These are phyloP conservation scores for Xerophyta viscosa DNA, from an alignment of 106 monocot species.

Conservation along the genomic window DNA sequence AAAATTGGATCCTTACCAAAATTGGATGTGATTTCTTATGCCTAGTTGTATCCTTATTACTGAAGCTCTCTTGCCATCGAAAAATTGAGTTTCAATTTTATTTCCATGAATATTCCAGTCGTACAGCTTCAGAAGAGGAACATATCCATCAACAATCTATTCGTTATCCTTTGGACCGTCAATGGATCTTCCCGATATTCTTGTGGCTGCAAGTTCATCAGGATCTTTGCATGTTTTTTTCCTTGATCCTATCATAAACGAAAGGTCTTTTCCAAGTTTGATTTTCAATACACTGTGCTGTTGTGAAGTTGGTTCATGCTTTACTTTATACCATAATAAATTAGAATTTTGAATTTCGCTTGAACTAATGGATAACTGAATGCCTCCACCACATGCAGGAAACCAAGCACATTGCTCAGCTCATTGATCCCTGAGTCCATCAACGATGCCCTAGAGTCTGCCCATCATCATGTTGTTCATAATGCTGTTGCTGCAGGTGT, in stretches of 20 bases:
- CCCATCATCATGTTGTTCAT: conserved; percentile 84
- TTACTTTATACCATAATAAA: too few species aligned
- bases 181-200: conserved; percentile 77
- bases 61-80: too few species aligned
- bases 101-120: conserved; percentile 37
- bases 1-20: neutral
- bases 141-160: conserved; percentile 89
- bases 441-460: conserved; percentile 65
- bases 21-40: too few species aligned
- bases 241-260: conserved; percentile 43
- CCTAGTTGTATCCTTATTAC: too few species aligned
- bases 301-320: neutral
- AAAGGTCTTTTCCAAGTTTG: conserved; percentile 29
- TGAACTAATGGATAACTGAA: too few species aligned
- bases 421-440: conserved; percentile 69
- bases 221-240: conserved; percentile 88
- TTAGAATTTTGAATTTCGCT: too few species aligned
- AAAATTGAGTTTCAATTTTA: neutral
- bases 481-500: conserved; percentile 54
- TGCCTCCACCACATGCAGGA: conserved; percentile 16
- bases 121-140: conserved; percentile 85
- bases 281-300: neutral
- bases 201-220: conserved; percentile 81
- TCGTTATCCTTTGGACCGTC: conserved; percentile 89
- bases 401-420: conserved; percentile 43